These are phyloP conservation scores for Nemania diffusa DNA, from an alignment of 2,329 filamentous ascomycete species.

Conservation along the genomic window DNA sequence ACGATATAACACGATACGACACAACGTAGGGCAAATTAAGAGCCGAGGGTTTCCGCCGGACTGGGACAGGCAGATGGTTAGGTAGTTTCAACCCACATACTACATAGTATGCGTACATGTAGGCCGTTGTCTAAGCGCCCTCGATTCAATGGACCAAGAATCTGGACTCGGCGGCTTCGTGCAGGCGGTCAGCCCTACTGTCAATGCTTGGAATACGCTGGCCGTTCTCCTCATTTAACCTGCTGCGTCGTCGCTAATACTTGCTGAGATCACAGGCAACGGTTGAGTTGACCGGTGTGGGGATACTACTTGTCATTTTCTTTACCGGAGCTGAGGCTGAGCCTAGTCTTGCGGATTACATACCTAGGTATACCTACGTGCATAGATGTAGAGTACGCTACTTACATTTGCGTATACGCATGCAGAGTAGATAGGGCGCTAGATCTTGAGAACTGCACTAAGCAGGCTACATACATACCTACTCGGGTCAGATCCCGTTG, in stretches of 20 bases:
- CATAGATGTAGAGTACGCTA: no score
- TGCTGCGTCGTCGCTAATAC: slow-evolving; percentile 1
- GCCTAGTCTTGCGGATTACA: slow-evolving; percentile 14
- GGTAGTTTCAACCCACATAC: background rate
- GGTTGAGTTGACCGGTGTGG: background rate
- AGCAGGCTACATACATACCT: background rate
- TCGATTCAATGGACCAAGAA: background rate
- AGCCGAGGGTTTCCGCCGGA: background rate
- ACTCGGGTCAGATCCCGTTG: background rate
- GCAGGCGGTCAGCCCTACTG: slow-evolving; percentile 4
- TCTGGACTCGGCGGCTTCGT: background rate
- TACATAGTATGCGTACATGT: no score
- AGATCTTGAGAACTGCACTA: background rate
- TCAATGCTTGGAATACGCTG: background rate
- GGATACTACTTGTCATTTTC: background rate
- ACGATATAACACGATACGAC: no score
- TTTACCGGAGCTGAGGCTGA: slow-evolving; percentile 18
- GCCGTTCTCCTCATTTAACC: background rate
- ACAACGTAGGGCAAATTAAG: background rate
- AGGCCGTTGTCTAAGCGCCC: background rate
- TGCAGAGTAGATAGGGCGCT: background rate
- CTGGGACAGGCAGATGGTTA: background rate
- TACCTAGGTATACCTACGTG: no score
- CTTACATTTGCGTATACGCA: background rate
- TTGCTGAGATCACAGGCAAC: slow-evolving; percentile 3